Base-by-base conservation (phyloP, 352 stramenopile genomes). In the Globisporangium rhizosaccharum region DNA sequence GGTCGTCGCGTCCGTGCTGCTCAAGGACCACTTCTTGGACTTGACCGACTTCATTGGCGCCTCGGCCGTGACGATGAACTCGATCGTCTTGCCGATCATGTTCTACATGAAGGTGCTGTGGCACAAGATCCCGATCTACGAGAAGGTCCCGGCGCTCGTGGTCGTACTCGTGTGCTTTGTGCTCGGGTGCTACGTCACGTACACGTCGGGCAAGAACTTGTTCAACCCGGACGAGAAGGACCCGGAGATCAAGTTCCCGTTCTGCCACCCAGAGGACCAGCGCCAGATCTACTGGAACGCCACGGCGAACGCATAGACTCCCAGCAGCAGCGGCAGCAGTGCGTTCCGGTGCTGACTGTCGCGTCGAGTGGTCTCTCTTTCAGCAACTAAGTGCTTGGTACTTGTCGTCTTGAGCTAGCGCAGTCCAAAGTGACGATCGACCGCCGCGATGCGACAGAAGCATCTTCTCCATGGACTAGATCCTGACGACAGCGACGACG, bases 1-100 rank as follows among this genome's bases (percentile, higher is more conserved):
- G 4, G 72, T 76, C 2, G 59, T 79, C 25, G 56, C 62, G n/a
- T 70, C 72, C 1, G 60, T 84, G 20, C 12, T 81, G 1, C 48
- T 84, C 23, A 69, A 77, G 55, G 68, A 84, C 66, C 63, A 76
- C 23, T 82, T 84, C 39, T 51, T 57, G n/a, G 72, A 76, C 41
- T 55, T 79, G 44, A 57, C 62, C 0, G 72, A 79, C 53, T 84
- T 84, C 33, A 63, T 59, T 6, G 72, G 72, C 5, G 59, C 74
- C 0, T 81, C 74, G 37, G 72, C 71, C 39, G 78, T 79, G 44
- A 77, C 67, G 18, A 46, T 73, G 26, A 76, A 70, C 53, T 79
- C 63, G n/a, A 84, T 84, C 53, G 28, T 84, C 11, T 25, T 84
- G 12, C 71, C 71, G 3, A 75, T 75, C 39, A 51, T 68, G 53